Percentiles rank a stretch among this genome's conserved stretches.
Evolutionary conservation across 257 asterid species (phyloP).

Genomic region (Nemophila menziesii): DNA sequence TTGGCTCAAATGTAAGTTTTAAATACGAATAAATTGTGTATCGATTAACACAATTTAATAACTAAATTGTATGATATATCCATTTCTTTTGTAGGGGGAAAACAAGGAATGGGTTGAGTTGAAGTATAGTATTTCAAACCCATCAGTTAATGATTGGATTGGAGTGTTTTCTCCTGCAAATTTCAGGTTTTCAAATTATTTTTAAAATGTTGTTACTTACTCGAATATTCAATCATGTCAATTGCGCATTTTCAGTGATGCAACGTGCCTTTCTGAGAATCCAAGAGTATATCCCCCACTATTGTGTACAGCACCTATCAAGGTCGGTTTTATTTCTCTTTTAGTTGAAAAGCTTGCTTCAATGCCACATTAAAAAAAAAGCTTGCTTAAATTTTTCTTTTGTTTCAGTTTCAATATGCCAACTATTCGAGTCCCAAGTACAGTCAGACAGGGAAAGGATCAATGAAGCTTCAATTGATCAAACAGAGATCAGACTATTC

Average conservation of each 20-base stretch:
- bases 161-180: conserved; percentile 94
- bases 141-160: conserved; percentile 71
- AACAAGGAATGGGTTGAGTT: conserved; percentile 60
- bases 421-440: conserved; percentile 52
- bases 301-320: conserved; percentile 76
- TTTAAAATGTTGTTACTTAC: neutral
- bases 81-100: conserved; percentile 23
- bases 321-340: conserved; percentile 35
- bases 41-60: neutral
- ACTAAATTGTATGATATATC: neutral
- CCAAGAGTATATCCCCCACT: conserved; percentile 51
- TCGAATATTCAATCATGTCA: neutral
- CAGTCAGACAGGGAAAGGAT: conserved; percentile 57
- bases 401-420: conserved; percentile 78
- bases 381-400: conserved; percentile 6
- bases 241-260: conserved; percentile 35
- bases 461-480: conserved; percentile 67
- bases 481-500: conserved; percentile 93
- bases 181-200: conserved; percentile 46
- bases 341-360: neutral
- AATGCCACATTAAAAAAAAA: conserved; percentile 2
- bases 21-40: neutral
- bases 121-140: conserved; percentile 42
- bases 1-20: conserved; percentile 54
- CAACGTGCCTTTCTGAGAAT: conserved; percentile 66